A percentile compares a stretch with the other conserved stretches of the same genome.
Evolutionary conservation across 495 filamentous ascomycete genomes (phyloP).

Genomic region (Chlorociboria aeruginascens): DNA sequence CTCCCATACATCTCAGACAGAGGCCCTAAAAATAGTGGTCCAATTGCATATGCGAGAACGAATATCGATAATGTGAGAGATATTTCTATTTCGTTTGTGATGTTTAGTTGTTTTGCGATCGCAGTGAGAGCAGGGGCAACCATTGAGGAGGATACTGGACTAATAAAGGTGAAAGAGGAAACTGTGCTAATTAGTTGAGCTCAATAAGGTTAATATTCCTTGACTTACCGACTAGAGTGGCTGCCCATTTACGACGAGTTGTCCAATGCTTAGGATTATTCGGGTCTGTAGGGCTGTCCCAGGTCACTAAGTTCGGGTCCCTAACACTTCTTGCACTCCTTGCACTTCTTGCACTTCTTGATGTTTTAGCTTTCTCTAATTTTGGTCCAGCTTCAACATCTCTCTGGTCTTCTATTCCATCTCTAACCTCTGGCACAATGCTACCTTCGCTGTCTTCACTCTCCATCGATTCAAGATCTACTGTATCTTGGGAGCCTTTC

Average conservation of each 20-base stretch:
- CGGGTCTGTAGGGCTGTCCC: slow-evolving; percentile 45
- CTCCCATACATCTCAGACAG: slow-evolving; percentile 56
- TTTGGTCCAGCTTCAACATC: slow-evolving; percentile 9
- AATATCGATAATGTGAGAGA: slow-evolving; percentile 62
- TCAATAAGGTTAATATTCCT: no score
- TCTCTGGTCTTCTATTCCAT: slow-evolving; percentile 12
- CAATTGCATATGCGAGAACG: slow-evolving; percentile 60
- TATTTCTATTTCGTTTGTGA: slow-evolving; percentile 40
- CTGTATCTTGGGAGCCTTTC: not conserved
- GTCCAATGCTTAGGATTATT: slow-evolving; percentile 34
- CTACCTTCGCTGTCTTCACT: not conserved
- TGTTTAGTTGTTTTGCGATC: slow-evolving; percentile 49
- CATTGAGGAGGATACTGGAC: slow-evolving; percentile 56
- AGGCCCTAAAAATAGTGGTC: slow-evolving; percentile 48
- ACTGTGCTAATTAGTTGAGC: slow-evolving; percentile 9
- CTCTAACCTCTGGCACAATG: slow-evolving; percentile 8
- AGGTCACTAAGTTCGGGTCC: slow-evolving; percentile 37
- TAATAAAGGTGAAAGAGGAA: slow-evolving; percentile 62
- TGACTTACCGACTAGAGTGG: slow-evolving; percentile 11
- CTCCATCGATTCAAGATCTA: not conserved
- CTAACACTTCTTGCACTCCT: slow-evolving; percentile 2
- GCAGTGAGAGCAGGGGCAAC: slow-evolving; percentile 53
- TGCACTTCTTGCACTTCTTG: not conserved
- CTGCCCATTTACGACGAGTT: slow-evolving; percentile 29
- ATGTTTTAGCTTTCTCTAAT: slow-evolving; percentile 8